Evolutionary conservation across 768 basidiomycete genomes (phyloP), one percentile per base, ranked within the genome.

Genomic region (Termitomyces sp.): DNA sequence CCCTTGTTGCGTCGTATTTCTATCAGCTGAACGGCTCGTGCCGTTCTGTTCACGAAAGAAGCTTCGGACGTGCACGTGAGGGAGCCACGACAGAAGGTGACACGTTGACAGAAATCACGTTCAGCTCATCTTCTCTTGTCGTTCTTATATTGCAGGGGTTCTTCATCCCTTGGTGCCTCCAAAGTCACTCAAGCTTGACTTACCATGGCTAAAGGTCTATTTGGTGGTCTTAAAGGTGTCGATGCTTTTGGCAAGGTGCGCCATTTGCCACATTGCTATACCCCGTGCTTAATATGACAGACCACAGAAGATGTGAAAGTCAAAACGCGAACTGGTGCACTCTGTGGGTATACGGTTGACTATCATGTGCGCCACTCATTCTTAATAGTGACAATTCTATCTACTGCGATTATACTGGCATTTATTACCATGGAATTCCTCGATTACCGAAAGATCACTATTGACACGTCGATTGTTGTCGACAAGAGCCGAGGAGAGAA

Each of bases 291-390:
- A 59, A 30, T 31, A 24, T 59, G 36, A 34, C 67, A 99, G 96
- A 99, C 97, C 39, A 93, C 93, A 72, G 97, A 98, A 70, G 97
- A 99, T 80, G 97, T 99, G 63, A 98, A 98, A 78, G 93, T 99
- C 76, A 95, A 95, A 81, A 98, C 97, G 36, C 86, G 95, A 58
- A 93, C 91, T 48, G 95, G 92, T 65, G 96, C 92, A 64, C 78
- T 95, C 66, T 79, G 95, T 96, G 66, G 72, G 91, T 77, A 50
- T 20, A 27, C 30, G 15, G 39, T 53, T 39, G 45, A 51, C 47
- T 56, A 30, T 15, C 20, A 42, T 51, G 18, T 20, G 22, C 16
- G 7, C 13, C 46, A 36, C 57, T 54, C 42, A 62, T 60, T 63
- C 54, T 51, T 42, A 61, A 48, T 65, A 98, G 95, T 99, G 73